A percentile compares a stretch with the other conserved stretches of the same genome.
Evolutionary conservation across 306 rosid genomes (phyloP).

Genomic region (Quercus ilex): DNA sequence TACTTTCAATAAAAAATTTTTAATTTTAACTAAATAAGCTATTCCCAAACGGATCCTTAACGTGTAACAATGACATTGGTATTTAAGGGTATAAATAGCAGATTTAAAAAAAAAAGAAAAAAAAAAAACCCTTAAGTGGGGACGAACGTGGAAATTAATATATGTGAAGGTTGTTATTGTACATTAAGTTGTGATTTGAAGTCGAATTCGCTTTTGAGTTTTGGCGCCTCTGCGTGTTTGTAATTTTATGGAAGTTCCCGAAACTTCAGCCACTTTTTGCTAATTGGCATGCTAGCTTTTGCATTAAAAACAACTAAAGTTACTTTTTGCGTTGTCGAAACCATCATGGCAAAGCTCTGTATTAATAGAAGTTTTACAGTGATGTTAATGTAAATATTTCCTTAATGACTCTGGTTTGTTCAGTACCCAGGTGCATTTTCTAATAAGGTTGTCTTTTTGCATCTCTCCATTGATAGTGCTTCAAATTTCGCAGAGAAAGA

Average conservation of each 20-base stretch:
- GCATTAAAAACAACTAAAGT: neutral
- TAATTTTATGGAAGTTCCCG: neutral
- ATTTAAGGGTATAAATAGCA: no score
- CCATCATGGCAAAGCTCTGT: neutral
- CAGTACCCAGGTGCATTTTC: neutral
- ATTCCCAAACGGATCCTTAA: no score
- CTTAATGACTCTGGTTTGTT: neutral
- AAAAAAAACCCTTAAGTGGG: neutral
- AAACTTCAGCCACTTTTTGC: neutral
- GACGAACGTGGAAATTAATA: neutral
- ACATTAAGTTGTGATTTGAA: neutral
- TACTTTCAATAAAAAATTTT: no score
- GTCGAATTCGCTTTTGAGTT: neutral
- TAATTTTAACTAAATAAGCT: accelerated
- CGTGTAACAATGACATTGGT: no score
- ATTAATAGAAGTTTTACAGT: neutral
- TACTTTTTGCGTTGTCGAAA: neutral
- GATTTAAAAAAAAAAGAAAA: no score
- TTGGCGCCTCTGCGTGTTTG: neutral
- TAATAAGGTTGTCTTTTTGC: slow-evolving; percentile 1
- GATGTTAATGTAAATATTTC: neutral
- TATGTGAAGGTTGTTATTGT: neutral
- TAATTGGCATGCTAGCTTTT: neutral
- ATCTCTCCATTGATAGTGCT: neutral
- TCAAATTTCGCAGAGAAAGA: no score